Conservation (phyloP, 2,329 filamentous ascomycete species). For the Fusarium anguioides region DNA sequence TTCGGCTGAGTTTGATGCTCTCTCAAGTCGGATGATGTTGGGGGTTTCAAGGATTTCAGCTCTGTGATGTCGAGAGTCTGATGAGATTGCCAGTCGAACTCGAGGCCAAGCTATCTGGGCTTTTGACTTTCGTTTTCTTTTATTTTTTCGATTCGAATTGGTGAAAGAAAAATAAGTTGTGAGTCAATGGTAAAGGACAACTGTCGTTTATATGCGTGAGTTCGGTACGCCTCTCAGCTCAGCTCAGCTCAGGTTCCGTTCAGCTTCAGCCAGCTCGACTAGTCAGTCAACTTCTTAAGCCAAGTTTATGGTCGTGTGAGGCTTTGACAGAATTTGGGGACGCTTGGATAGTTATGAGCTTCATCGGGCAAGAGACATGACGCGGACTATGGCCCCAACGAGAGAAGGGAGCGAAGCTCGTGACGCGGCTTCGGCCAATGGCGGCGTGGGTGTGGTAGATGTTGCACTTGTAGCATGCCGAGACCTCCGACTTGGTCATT, state of each 20-base stretch:
- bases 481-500: conserved; percentile 23
- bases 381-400: conserved; percentile 33
- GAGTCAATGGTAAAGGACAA: conserved; percentile 3
- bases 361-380: conserved; percentile 21
- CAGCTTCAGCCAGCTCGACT: neutral
- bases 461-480: conserved; percentile 34
- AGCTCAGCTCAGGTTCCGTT: neutral
- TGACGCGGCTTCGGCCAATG: conserved; percentile 39
- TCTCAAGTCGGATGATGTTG: neutral
- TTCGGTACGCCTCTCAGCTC: conserved; percentile 14
- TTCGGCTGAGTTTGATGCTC: conserved; percentile 1
- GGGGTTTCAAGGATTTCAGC: neutral
- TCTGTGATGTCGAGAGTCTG: neutral
- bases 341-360: conserved; percentile 20
- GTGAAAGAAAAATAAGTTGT: neutral
- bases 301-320: conserved; percentile 1
- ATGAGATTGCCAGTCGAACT: neutral
- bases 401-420: conserved; percentile 29
- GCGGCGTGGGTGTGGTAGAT: conserved; percentile 20
- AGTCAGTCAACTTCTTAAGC: neutral
- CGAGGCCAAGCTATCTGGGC: neutral
- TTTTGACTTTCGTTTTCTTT: neutral
- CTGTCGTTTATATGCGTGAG: neutral
- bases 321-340: conserved; percentile 4
- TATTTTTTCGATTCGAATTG: neutral